Conservation (phyloP, 2,329 filamentous ascomycete genomes). For the Pseudogymnoascus sp. region DNA sequence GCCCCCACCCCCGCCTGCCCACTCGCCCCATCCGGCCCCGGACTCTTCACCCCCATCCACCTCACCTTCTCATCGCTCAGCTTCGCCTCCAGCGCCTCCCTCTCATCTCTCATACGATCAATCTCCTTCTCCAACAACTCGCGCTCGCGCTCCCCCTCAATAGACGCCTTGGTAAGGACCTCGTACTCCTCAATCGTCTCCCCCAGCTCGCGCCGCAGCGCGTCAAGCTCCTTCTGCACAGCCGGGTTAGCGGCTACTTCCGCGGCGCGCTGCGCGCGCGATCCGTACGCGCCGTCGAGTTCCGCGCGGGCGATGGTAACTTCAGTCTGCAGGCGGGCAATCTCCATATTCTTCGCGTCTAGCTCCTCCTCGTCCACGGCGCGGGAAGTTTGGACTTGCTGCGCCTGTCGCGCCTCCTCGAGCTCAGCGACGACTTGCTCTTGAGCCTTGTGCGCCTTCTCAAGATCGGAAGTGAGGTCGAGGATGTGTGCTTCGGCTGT, state of each 20-base stretch:
- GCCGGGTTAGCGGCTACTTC: slow-evolving; percentile 52
- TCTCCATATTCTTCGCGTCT: slow-evolving; percentile 51
- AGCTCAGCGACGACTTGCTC: slow-evolving; percentile 17
- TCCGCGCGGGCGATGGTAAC: slow-evolving; percentile 86
- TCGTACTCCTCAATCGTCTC: slow-evolving; percentile 66
- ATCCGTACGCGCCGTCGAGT: slow-evolving; percentile 88
- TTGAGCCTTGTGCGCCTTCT: slow-evolving; percentile 14
- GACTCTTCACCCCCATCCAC: slow-evolving; percentile 54
- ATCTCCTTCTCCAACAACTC: slow-evolving; percentile 56
- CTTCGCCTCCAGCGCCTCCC: slow-evolving; percentile 55
- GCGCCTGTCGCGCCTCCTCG: slow-evolving; percentile 16
- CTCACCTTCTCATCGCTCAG: slow-evolving; percentile 61
- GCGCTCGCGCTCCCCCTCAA: slow-evolving; percentile 65
- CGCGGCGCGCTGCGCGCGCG: slow-evolving; percentile 60
- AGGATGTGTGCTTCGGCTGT: slow-evolving; percentile 22
- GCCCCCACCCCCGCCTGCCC: slow-evolving; percentile 20
- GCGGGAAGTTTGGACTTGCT: slow-evolving; percentile 28
- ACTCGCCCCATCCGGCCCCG: slow-evolving; percentile 33
- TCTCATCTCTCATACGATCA: slow-evolving; percentile 56
- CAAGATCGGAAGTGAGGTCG: slow-evolving; percentile 20
- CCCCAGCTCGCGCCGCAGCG: slow-evolving; percentile 56
- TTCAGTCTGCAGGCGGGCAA: slow-evolving; percentile 63
- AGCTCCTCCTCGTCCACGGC: slow-evolving; percentile 41
- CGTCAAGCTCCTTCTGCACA: slow-evolving; percentile 53
- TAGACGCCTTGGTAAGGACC: slow-evolving; percentile 59